Conservation (phyloP, 1,139 yeast species). For the Yamadazyma triangularis region DNA sequence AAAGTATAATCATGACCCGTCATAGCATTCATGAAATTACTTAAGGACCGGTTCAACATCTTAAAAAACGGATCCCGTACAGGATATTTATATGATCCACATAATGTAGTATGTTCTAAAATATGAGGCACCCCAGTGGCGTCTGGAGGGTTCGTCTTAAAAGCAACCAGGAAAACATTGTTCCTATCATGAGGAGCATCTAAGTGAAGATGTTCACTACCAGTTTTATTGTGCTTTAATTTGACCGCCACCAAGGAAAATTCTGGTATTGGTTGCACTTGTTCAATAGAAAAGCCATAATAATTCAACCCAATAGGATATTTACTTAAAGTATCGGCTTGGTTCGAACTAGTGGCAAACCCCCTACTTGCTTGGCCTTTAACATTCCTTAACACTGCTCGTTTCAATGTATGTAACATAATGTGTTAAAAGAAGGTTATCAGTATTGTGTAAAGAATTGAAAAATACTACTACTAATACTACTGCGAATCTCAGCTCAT, state of each 20-base stretch:
- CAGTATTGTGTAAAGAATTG: too few species aligned
- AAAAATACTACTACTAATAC: too few species aligned
- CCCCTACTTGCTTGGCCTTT: too few species aligned
- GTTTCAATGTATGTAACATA: too few species aligned
- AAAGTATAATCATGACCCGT: constrained; percentile 95
- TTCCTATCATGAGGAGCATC: constrained; percentile 71
- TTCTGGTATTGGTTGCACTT: constrained; percentile 73
- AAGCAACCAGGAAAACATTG: constrained; percentile 84
- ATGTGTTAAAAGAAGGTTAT: too few species aligned
- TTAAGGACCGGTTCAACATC: constrained; percentile 81
- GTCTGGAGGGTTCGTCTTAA: constrained; percentile 93
- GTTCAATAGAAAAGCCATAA: constrained; percentile 61
- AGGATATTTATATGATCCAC: constrained; percentile 88
- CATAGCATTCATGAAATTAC: constrained; percentile 99
- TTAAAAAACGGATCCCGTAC: constrained; percentile 97
- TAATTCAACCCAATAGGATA: constrained; percentile 61
- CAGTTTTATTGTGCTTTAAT: constrained; percentile 61
- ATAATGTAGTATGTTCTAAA: constrained; percentile 88
- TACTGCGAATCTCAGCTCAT: too few species aligned
- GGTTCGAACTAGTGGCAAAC: constrained; percentile 6
- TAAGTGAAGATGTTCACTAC: constrained; percentile 79
- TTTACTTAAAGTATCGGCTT: constrained; percentile 24
- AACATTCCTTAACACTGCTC: too few species aligned
- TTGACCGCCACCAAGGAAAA: constrained; percentile 76
- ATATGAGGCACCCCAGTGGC: constrained; percentile 95